A percentile compares a stretch with the other conserved stretches of the same genome.
Evolutionary conservation across 208 protist genomes (phyloP).

Genomic region (Kentomonas sorsogonicus): DNA sequence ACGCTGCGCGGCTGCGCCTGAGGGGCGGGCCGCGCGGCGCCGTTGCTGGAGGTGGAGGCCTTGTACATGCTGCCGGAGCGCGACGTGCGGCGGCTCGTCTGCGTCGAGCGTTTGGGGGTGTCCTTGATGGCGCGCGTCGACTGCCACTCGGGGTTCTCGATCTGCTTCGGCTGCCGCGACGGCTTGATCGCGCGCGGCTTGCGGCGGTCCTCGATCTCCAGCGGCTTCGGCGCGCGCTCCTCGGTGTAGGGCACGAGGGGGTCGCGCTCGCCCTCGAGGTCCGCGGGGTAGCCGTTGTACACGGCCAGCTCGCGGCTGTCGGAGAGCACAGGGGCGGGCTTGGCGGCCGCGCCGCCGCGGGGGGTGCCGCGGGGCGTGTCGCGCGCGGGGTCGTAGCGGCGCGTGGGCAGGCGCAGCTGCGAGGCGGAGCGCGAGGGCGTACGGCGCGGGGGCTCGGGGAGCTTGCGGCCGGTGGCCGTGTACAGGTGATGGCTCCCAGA

Average conservation of each 20-base stretch:
- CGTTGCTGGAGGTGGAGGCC: no score
- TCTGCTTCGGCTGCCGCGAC: constrained; percentile 2
- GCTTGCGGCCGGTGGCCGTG: constrained; percentile 35
- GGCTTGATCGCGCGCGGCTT: constrained; percentile 6
- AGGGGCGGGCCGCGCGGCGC: no score
- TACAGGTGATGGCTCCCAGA: constrained; percentile 35
- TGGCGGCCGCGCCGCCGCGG: background rate
- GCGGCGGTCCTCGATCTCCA: background rate
- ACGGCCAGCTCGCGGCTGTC: background rate
- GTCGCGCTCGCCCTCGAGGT: background rate
- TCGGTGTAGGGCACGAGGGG: background rate
- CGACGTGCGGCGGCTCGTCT: constrained; percentile 1
- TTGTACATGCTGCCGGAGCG: no score
- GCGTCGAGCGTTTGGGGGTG: background rate
- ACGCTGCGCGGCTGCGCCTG: no score
- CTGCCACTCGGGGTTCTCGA: background rate
- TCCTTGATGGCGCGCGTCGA: background rate
- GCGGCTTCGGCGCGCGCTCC: constrained; percentile 1
- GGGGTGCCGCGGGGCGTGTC: constrained; percentile 8
- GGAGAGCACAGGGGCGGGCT: background rate
- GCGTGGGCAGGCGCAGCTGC: constrained; percentile 50
- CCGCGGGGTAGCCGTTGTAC: background rate
- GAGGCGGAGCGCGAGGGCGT: constrained; percentile 42
- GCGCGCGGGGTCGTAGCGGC: constrained; percentile 27
- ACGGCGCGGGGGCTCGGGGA: constrained; percentile 51